Conservation (phyloP, 129 eudicot species). For the Helianthus annuus region DNA sequence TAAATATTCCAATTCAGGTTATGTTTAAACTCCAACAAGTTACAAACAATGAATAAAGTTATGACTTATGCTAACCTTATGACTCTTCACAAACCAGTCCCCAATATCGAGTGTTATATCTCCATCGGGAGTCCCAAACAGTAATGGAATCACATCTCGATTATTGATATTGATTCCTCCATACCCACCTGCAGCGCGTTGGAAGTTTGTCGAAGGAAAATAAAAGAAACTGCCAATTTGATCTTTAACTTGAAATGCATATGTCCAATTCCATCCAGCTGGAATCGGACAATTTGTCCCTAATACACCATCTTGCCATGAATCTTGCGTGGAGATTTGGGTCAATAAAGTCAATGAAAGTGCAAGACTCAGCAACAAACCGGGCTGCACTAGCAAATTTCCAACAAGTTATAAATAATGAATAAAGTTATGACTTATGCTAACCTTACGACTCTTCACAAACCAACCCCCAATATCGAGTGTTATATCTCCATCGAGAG, state of each 20-base stretch:
- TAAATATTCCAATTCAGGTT: neutral
- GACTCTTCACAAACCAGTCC: constrained; percentile 90
- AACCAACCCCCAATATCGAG: constrained; percentile 88
- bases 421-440: constrained; percentile 18
- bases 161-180: constrained; percentile 87
- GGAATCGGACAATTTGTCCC: constrained; percentile 96
- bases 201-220: constrained; percentile 90
- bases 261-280: constrained; percentile 99
- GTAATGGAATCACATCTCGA: constrained; percentile 84
- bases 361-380: constrained; percentile 68
- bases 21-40: constrained; percentile 2
- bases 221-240: constrained; percentile 98
- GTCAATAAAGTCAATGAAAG: constrained; percentile 60
- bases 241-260: constrained; percentile 89
- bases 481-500: constrained; percentile 95
- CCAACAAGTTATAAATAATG: constrained; percentile 8
- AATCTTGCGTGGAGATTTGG: constrained; percentile 61
- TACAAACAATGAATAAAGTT: constrained; percentile 4
- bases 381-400: constrained; percentile 53
- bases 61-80: constrained; percentile 57
- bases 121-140: constrained; percentile 91
- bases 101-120: constrained; percentile 83
- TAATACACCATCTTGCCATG: constrained; percentile 96
- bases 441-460: constrained; percentile 82
- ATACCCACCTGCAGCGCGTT: constrained; percentile 76